phyloP scores from a whole-genome alignment of 2,329 filamentous ascomycete species.

The Emericellopsis atlantica region DNA sequence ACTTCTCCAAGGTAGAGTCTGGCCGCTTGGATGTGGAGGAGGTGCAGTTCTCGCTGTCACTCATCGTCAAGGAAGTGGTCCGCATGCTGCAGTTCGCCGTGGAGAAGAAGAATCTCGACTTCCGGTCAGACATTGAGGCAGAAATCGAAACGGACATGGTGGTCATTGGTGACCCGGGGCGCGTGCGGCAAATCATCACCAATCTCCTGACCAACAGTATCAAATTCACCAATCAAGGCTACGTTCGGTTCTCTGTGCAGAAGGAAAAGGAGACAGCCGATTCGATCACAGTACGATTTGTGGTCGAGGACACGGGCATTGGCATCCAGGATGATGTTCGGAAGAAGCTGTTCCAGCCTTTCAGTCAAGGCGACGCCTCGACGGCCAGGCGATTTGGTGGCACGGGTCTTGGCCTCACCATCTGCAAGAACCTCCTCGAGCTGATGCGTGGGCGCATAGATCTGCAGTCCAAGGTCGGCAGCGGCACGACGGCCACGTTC shows the following conservation, averaged over 20 bases:
- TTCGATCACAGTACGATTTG: constrained; percentile 55
- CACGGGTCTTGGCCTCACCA: constrained; percentile 66
- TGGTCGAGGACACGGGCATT: constrained; percentile 67
- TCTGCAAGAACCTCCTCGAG: constrained; percentile 69
- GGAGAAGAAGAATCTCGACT: constrained; percentile 64
- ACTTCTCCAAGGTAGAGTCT: constrained; percentile 79
- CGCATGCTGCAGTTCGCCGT: constrained; percentile 85
- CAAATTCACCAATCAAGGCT: constrained; percentile 60
- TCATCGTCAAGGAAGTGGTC: constrained; percentile 66
- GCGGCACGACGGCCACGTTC: constrained; percentile 63
- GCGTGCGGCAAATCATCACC: constrained; percentile 71
- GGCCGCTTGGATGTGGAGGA: constrained; percentile 68
- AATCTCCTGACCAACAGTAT: constrained; percentile 69
- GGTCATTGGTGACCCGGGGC: constrained; percentile 76
- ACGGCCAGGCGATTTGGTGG: constrained; percentile 70
- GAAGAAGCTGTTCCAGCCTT: constrained; percentile 63
- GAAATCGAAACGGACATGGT: constrained; percentile 56
- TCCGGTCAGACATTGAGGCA: constrained; percentile 50
- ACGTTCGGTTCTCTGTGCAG: constrained; percentile 52
- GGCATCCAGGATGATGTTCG: constrained; percentile 69
- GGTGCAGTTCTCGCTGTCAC: constrained; percentile 63
- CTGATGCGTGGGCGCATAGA: constrained; percentile 68
- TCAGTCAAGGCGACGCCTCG: constrained; percentile 71
- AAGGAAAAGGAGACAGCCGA: constrained; percentile 53
- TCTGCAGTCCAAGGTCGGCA: constrained; percentile 52